These are phyloP conservation scores for Eimeria nieschulzi DNA, from an alignment of 169 alveolate species.

Conservation along the genomic window DNA sequence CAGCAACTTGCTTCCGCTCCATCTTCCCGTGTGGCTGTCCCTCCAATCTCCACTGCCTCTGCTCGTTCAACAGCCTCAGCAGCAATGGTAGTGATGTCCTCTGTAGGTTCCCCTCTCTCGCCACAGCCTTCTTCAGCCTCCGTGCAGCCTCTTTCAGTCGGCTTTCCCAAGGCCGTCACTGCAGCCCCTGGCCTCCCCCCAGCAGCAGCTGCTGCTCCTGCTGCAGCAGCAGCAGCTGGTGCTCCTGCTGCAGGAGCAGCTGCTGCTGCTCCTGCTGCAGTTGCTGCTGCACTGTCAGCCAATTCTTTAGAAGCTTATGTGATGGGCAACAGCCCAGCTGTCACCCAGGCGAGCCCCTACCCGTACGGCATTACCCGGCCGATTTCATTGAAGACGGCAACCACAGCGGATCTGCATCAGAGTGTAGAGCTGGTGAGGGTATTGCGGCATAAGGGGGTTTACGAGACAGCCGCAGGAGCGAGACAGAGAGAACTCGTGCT, in stretches of 20 bases:
- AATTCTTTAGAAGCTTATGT: slow-evolving; percentile 23
- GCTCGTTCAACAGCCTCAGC: slow-evolving; percentile 2
- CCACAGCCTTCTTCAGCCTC: too few species aligned
- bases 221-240: not conserved
- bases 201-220: not conserved
- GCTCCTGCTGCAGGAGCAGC: slow-evolving; percentile 15
- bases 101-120: not conserved
- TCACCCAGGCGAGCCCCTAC: slow-evolving; percentile 30
- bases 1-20: not conserved
- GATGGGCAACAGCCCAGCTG: slow-evolving; percentile 51
- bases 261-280: not conserved
- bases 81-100: not conserved
- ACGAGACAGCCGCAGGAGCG: slow-evolving; percentile 75
- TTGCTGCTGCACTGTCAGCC: not conserved
- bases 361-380: slow-evolving; percentile 73
- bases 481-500: slow-evolving; percentile 69
- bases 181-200: not conserved
- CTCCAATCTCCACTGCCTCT: too few species aligned
- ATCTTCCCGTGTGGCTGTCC: too few species aligned
- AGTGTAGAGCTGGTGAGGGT: slow-evolving; percentile 60
- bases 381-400: slow-evolving; percentile 33
- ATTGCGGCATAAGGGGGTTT: slow-evolving; percentile 28
- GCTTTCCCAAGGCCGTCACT: not conserved
- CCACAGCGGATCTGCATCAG: slow-evolving; percentile 48
- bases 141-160: too few species aligned